phyloP scores from a whole-genome alignment of 129 eudicot genomes.

The Flaveria brownii region DNA sequence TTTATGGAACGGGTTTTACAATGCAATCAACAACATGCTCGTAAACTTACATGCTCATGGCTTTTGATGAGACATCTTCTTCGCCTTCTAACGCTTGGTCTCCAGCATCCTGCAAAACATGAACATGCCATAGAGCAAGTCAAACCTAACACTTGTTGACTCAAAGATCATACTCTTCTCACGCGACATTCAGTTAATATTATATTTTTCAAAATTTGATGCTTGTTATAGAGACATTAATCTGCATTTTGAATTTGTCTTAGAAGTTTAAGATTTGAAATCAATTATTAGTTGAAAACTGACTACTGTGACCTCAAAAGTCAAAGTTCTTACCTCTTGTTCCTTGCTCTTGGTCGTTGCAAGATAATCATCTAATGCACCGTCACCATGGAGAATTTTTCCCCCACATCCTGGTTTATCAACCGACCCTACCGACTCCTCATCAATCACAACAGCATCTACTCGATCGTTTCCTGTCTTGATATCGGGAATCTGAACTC shows the following conservation, averaged over 20 bases:
- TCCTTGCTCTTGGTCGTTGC: conserved; percentile 43
- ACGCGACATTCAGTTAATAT: not conserved
- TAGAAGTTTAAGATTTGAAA: not conserved
- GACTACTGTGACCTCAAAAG: not conserved
- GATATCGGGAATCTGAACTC: conserved; percentile 72
- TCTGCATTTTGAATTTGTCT: not conserved
- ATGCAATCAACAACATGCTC: conserved; percentile 9
- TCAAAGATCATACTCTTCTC: not conserved
- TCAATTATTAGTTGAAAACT: not conserved
- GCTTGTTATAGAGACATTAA: not conserved
- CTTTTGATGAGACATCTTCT: conserved; percentile 60
- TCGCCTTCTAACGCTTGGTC: conserved; percentile 49
- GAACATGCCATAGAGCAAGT: not conserved
- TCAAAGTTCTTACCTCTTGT: conserved; percentile 44
- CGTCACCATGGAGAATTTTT: conserved; percentile 76
- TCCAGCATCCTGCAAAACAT: conserved; percentile 48
- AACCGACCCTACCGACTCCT: conserved; percentile 68
- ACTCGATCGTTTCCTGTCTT: conserved; percentile 67
- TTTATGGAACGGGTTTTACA: conserved; percentile 36
- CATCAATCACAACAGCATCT: conserved; percentile 89
- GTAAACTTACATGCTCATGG: conserved; percentile 68
- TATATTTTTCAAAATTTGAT: not conserved
- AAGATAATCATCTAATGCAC: conserved; percentile 68
- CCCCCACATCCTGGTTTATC: conserved; percentile 64
- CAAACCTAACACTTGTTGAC: conserved; percentile 19